A percentile compares a stretch with the other conserved stretches of the same genome.
phyloP scores from a whole-genome alignment of 2,329 filamentous ascomycete species.

The Aspergillus brunneoviolaceus region DNA sequence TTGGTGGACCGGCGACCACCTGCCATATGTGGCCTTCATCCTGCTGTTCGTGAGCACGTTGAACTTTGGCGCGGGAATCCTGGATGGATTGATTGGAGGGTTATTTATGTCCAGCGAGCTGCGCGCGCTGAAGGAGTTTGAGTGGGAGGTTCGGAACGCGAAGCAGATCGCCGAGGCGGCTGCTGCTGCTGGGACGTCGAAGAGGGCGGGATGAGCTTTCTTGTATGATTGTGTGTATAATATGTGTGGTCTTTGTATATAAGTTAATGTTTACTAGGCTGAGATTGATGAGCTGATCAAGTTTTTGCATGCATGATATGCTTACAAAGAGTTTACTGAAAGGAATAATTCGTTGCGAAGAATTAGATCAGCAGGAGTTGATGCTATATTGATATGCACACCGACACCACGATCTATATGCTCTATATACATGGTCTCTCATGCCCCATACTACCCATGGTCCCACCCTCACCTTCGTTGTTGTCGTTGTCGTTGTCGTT shows the following conservation, averaged over 20 bases:
- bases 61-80: conserved; percentile 69
- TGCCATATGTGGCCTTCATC: conserved; percentile 74
- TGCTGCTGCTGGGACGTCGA: neutral
- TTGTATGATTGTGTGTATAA: neutral
- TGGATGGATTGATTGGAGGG: conserved; percentile 83
- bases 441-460: neutral
- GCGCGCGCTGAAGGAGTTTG: conserved; percentile 80
- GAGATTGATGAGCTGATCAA: neutral
- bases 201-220: neutral
- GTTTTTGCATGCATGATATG: neutral
- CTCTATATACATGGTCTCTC: no score
- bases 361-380: neutral
- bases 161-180: conserved; percentile 8
- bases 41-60: conserved; percentile 78
- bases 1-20: conserved; percentile 71
- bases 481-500: conserved; percentile 3
- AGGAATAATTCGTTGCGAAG: neutral
- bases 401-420: no score
- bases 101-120: conserved; percentile 85
- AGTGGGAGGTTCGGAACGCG: conserved; percentile 83
- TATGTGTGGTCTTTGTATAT: neutral
- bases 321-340: no score
- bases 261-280: neutral
- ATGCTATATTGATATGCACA: neutral
- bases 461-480: neutral